A percentile compares a stretch with the other conserved stretches of the same genome.
Evolutionary conservation across 139 green algal species (phyloP).

Genomic region (Klebsormidium nitens): DNA sequence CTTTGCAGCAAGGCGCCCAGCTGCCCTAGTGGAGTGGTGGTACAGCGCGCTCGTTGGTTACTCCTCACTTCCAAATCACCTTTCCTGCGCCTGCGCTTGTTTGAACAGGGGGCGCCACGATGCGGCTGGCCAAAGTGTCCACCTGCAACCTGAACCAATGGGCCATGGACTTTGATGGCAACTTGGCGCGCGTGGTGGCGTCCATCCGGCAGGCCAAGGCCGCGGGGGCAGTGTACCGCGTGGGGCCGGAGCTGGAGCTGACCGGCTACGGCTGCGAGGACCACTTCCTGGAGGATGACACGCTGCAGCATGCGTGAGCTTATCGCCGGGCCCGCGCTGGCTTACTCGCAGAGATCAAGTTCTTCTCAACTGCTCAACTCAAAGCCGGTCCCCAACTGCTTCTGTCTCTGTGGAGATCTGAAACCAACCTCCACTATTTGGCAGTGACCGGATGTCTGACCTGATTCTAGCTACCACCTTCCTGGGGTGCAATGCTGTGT

Average conservation of each 20-base stretch:
- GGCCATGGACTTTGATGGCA: slow-evolving; percentile 95
- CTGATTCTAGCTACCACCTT: no score
- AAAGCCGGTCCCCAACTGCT: no score
- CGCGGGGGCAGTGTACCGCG: slow-evolving; percentile 66
- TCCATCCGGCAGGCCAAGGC: slow-evolving; percentile 69
- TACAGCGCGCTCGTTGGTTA: neutral
- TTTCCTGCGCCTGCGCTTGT: neutral
- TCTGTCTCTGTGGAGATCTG: no score
- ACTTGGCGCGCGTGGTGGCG: slow-evolving; percentile 67
- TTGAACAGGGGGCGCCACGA: slow-evolving; percentile 25
- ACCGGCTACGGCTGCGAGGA: slow-evolving; percentile 98
- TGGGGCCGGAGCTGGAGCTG: slow-evolving; percentile 94
- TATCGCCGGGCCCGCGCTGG: no score
- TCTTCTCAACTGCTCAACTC: no score
- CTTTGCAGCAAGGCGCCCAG: no score
- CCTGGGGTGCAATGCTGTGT: no score
- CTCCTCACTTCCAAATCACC: neutral
- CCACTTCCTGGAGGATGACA: slow-evolving; percentile 86
- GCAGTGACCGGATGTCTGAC: no score
- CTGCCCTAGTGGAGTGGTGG: no score
- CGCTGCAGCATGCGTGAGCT: slow-evolving; percentile 29
- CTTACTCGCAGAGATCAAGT: no score
- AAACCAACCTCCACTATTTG: no score
- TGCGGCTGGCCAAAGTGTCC: slow-evolving; percentile 62
- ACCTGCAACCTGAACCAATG: slow-evolving; percentile 97